A percentile compares a stretch with the other conserved stretches of the same genome.
These are phyloP conservation scores for Nicotiana tomentosiformis DNA, from an alignment of 257 asterid genomes.

Conservation along the genomic window DNA sequence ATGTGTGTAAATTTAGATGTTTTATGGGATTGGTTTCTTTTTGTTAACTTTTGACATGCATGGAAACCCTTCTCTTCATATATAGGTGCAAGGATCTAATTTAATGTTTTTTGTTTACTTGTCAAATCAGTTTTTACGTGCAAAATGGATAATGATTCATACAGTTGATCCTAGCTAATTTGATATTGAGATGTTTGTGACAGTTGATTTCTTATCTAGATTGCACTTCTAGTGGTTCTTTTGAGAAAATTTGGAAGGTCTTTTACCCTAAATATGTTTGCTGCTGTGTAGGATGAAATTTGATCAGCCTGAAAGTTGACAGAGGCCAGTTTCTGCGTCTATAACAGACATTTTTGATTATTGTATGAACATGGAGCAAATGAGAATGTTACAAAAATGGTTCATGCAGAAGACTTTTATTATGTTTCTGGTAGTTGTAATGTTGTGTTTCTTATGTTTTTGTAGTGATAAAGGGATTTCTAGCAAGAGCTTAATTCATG, in stretches of 20 bases:
- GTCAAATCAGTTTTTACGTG: not conserved
- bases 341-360: not conserved
- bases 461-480: not conserved
- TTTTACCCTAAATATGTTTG: not conserved
- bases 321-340: not conserved
- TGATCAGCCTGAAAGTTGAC: not conserved
- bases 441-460: not conserved
- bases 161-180: not conserved
- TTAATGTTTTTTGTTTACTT: not conserved
- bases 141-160: not conserved
- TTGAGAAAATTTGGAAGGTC: no score
- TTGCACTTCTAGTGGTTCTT: no score
- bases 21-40: not conserved
- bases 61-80: not conserved
- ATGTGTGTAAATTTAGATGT: conserved; percentile 1
- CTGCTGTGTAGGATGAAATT: not conserved
- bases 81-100: not conserved
- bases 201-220: no score
- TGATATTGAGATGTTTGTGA: not conserved
- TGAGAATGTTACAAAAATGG: not conserved
- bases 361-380: not conserved
- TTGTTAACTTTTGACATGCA: not conserved
- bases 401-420: not conserved
- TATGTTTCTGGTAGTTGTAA: not conserved
- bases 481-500: no score